Base-by-base conservation (phyloP, 1,284 basidiomycete genomes). In the Taiwanofungus camphoratus region DNA sequence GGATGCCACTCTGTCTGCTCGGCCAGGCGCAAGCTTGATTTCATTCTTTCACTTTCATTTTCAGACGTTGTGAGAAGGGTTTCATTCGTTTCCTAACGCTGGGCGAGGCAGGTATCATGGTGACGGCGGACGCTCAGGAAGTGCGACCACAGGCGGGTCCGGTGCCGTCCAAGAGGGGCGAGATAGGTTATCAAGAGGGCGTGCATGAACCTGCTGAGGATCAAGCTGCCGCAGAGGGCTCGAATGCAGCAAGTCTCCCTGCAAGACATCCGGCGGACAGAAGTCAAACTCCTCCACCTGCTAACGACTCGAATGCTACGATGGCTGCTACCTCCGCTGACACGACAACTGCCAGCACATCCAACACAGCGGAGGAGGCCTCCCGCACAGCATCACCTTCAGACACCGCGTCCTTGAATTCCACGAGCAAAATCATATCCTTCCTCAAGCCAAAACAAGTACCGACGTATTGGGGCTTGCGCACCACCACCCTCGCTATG, bases 141-240 rank as follows among this genome's bases (percentile, higher is more conserved):
- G 43, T 48, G 23, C 60, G 69, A 52, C 66, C 64, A 43, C 69
- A 81, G 67, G 78, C 79, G 55, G 79, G 67, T 35, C 79, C 79
- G 40, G 63, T 83, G 54, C 81, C 81, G 38, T 60, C 57, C 36
- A 84, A 84, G 60, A 69, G 71, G 33, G 82, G 82, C 31, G 82
- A 83, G 57, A 76, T 85, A 44, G 82, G 81, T 16, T 85, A 66
- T 54, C 50, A 63, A 23, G 77, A 77, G 51, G 70, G 65, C 5
- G 42, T 66, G 20, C 62, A 69, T 44, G 57, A 43, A 22, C 55
- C 56, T 18, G 38, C 42, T 13, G 55, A 57, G 41, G 51, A 54
- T 41, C 19, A 27, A 12, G 30, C 45, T 26, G 39, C 40, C 7
- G 44, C 47, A 31, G 45, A 48, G 32, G 48, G 49, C 45, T 27